phyloP scores from a whole-genome alignment of 2,329 filamentous ascomycete species.

The Diaporthe sp. region DNA sequence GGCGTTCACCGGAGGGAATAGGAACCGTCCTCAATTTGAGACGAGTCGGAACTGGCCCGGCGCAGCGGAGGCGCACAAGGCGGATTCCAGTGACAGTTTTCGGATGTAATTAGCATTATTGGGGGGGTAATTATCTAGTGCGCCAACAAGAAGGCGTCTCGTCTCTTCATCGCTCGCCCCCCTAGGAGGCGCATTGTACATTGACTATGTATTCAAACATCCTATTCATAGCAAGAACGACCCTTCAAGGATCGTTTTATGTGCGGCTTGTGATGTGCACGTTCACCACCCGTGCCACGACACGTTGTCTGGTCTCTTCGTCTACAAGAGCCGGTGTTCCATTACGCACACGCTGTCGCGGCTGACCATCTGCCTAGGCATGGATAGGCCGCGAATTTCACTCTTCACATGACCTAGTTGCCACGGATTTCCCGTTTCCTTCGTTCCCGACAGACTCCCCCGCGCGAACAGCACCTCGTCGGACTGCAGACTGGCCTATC shows the following conservation, averaged over 20 bases:
- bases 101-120: conserved; percentile 14
- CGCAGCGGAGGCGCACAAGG: background rate
- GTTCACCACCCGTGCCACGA: background rate
- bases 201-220: background rate
- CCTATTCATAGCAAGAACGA: background rate
- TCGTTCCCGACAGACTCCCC: no score
- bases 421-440: background rate
- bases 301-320: background rate
- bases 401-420: background rate
- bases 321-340: background rate
- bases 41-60: background rate
- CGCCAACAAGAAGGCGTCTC: background rate
- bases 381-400: background rate
- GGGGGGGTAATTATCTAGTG: background rate
- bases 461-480: background rate
- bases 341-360: background rate
- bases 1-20: conserved; percentile 7
- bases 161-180: background rate
- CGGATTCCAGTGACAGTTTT: background rate
- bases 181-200: background rate
- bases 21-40: background rate
- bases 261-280: background rate
- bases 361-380: background rate
- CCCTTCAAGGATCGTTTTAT: background rate
- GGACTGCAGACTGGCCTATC: no score